Base-by-base conservation (phyloP, 1,284 basidiomycete species). In the Melampsora americana region DNA sequence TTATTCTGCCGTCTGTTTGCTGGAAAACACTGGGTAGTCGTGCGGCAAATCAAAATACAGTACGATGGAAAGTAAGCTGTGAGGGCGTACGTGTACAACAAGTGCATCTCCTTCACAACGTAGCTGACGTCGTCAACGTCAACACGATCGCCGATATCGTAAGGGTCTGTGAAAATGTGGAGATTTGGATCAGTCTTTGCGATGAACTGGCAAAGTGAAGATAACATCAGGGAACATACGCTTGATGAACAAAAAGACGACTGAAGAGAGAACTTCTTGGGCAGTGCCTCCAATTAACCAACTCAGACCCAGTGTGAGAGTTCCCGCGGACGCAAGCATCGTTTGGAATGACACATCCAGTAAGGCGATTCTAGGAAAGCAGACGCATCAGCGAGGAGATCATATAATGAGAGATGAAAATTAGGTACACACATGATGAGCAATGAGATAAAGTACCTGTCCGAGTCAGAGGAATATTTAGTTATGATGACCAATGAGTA, bases 61-160 rank as follows among this genome's bases (percentile, higher is more conserved):
- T 50, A 11, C n/a, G 12, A 23, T 3, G 42, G 11, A 23, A 42
- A 64, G 20, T 35, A 59, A 53, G 77, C 78, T 46, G 78, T 79
- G 68, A 79, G 79, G 78, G 80, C 80, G 3, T 80, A 79, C 60
- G 92, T 92, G 77, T 89, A 91, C 76, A 95, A 86, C 46, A 95
- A 86, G 64, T 90, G 87, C 83, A 93, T 93, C 84, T 94, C 92
- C 81, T 92, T 91, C 78, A 95, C 92, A 5, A 90, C 91, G 83
- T 91, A 95, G 20, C 83, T 85, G 53, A 86, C 84, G 28, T 86
- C 81, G 80, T 84, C 84, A 69, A 86, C 83, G 75, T 86, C 84
- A 39, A 94, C 86, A 53, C 89, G 85, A 83, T 96, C 93, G 67
- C 92, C 92, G 26, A 95, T 92, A 83, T 95, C 92, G 85, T 90